Base-by-base conservation (phyloP, 2,329 filamentous ascomycete species). In the Fusarium xyrophilum region DNA sequence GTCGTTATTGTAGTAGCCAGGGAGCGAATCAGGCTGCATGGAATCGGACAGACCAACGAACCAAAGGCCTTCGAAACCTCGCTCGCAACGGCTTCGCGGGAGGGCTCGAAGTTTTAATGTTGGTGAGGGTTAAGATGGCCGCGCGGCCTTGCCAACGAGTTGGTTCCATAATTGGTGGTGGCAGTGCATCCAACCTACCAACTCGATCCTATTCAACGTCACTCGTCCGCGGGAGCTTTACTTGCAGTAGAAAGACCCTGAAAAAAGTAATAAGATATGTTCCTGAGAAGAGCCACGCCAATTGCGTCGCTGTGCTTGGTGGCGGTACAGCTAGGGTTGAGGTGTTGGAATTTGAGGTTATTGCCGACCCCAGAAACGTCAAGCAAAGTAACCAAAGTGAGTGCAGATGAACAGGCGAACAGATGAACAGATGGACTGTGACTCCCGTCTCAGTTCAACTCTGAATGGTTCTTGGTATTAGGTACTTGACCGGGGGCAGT, bases 121-220 rank as follows among this genome's bases (percentile, higher is more conserved):
- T 52, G 42, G 15, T 21, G n/a, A 30, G 56, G 39, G 58, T 35
- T 43, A 47, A 28, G 32, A 56, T 68, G 67, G 67, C 67, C 67
- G 67, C 67, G 67, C 67, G 67, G 67, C 67, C 67, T 69, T 53
- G 67, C 48, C 51, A 67, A 60, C 51, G 43, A 42, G n/a, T 63
- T 51, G 58, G 67, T 63, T 48, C 62, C 63, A 63, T 67, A 70
- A 55, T 67, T 63, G 44, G 67, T 64, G 67, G 67, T 70, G 67
- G 67, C 67, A 69, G 67, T 69, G 67, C 67, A 69, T 44, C 67
- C 17, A 50, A 35, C 17, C 46, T 27, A 23, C 40, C 27, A 36
- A 36, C 35, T 36, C 17, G 10, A 50, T 50, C 46, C 54, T 43
- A 27, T 55, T 48, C 63, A 59, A 67, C 67, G 63, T 70, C 67